Conservation (phyloP, 148 eudicot genomes). For the Cornus suecica region DNA sequence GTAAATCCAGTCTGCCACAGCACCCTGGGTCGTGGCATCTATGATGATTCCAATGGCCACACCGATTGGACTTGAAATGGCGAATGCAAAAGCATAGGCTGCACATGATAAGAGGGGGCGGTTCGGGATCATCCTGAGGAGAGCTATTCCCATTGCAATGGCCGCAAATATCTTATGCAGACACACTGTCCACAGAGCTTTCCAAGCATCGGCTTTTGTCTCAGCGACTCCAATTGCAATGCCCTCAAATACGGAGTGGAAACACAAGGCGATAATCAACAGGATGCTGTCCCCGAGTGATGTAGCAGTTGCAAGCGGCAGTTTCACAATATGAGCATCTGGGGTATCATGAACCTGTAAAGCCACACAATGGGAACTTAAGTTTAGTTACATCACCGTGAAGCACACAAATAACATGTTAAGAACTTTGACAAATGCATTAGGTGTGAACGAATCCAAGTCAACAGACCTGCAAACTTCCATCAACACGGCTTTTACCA, state of each 20-base stretch:
- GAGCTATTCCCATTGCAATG: conserved; percentile 66
- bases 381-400: neutral
- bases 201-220: conserved; percentile 58
- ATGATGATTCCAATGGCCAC: conserved; percentile 61
- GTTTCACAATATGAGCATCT: conserved; percentile 15
- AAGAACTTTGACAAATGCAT: neutral
- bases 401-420: neutral
- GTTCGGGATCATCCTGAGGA: conserved; percentile 55
- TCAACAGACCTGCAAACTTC: conserved; percentile 30
- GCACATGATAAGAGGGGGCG: conserved; percentile 54
- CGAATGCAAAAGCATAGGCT: conserved; percentile 58
- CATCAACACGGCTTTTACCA: neutral
- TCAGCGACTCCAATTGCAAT: conserved; percentile 63
- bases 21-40: conserved; percentile 53
- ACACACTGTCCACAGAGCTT: conserved; percentile 61
- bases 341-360: conserved; percentile 16
- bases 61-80: conserved; percentile 62
- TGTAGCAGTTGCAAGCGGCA: conserved; percentile 35
- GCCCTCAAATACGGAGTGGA: conserved; percentile 71
- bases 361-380: neutral
- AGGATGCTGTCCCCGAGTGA: conserved; percentile 58
- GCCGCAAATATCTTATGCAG: conserved; percentile 70
- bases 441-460: neutral
- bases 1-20: conserved; percentile 57
- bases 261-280: conserved; percentile 55